Percentiles rank a stretch among this genome's conserved stretches.
Conservation (phyloP, 345 rosid species). For the Lepidium aucheri region DNA sequence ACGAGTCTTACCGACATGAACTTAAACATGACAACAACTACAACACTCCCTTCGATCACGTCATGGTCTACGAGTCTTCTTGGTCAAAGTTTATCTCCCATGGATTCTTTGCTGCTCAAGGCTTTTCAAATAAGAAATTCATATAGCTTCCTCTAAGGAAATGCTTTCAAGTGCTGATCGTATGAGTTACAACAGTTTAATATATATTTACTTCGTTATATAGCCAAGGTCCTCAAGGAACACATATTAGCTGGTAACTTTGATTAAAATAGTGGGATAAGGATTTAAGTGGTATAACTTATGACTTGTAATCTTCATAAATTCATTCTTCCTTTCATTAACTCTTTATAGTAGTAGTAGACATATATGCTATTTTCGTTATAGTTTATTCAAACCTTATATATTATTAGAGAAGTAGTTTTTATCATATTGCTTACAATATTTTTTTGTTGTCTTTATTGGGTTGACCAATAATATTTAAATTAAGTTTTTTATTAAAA, state of each 20-base stretch:
- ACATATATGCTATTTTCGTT: neutral
- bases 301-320: neutral
- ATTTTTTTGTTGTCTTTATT: no score
- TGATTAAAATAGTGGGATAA: neutral
- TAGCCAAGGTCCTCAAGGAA: neutral
- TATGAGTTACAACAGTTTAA: neutral
- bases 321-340: neutral
- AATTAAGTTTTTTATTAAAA: no score
- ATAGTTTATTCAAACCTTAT: no score
- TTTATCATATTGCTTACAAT: no score
- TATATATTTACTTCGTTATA: neutral
- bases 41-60: neutral
- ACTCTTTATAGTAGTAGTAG: neutral
- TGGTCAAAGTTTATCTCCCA: conserved; percentile 11
- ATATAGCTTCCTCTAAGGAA: neutral
- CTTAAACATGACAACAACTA: neutral
- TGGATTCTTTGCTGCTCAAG: conserved; percentile 5
- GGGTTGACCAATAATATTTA: no score
- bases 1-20: neutral
- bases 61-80: conserved; percentile 18
- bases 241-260: neutral
- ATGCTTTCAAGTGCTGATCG: neutral
- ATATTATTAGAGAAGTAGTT: no score
- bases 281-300: neutral
- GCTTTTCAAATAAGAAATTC: conserved; percentile 10